Evolutionary conservation across 2,329 filamentous ascomycete species (phyloP).

Genomic region (Alternaria gaisen): DNA sequence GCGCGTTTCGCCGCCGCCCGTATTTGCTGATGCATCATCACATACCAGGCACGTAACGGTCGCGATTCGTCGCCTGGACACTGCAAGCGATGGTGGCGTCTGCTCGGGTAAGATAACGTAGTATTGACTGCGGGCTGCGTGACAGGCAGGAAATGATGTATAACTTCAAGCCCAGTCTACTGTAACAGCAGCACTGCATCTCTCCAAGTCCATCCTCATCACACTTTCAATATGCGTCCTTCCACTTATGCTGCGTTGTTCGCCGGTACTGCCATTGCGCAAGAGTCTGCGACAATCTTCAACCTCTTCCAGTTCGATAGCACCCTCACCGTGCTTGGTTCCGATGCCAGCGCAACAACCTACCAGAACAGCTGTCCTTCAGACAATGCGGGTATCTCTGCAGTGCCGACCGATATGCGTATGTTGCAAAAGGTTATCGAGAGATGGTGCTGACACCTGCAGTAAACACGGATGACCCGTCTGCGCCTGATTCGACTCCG

Average conservation of each 20-base stretch:
- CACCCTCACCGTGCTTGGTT: slow-evolving; percentile 33
- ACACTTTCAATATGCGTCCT: slow-evolving; percentile 29
- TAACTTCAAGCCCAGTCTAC: not conserved
- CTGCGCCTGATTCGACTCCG: slow-evolving; percentile 3
- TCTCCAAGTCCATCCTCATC: not conserved
- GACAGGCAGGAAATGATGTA: not conserved
- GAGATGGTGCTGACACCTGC: not conserved
- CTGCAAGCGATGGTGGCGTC: slow-evolving; percentile 3
- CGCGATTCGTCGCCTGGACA: slow-evolving; percentile 9
- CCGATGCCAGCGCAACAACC: slow-evolving; percentile 33
- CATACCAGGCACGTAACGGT: slow-evolving; percentile 1
- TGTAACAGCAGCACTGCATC: not conserved
- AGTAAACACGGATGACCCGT: not conserved
- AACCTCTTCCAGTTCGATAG: slow-evolving; percentile 18
- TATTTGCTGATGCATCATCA: slow-evolving; percentile 16
- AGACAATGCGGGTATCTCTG: slow-evolving; percentile 19
- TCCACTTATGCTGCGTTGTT: slow-evolving; percentile 25
- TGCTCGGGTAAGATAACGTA: not conserved
- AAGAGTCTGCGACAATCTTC: slow-evolving; percentile 30
- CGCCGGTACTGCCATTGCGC: slow-evolving; percentile 28
- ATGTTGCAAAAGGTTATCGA: not conserved
- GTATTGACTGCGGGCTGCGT: slow-evolving; percentile 1
- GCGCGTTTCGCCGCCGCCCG: slow-evolving; percentile 2
- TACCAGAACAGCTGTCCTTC: slow-evolving; percentile 31
- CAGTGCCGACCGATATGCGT: slow-evolving; percentile 10